phyloP scores from a whole-genome alignment of 2,329 filamentous ascomycete species.

The Fusarium camptoceras region DNA sequence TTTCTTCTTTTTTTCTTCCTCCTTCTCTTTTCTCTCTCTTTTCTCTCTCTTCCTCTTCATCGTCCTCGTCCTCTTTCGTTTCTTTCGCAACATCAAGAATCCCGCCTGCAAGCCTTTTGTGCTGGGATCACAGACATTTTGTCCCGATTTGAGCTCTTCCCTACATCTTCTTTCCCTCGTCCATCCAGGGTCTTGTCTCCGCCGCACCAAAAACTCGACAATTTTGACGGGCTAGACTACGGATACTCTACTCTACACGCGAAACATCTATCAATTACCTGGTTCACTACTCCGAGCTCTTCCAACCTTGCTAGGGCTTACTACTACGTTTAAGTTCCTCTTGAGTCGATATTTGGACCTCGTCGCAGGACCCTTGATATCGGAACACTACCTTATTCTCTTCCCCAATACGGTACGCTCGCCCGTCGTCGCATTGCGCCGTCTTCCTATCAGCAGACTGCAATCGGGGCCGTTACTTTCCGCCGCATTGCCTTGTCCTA shows the following conservation, averaged over 20 bases:
- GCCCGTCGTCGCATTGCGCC: slow-evolving; percentile 41
- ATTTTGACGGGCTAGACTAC: slow-evolving; percentile 6
- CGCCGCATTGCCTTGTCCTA: slow-evolving; percentile 20
- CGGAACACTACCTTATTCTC: slow-evolving; percentile 14
- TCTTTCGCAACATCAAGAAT: slow-evolving; percentile 19
- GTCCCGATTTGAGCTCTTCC: slow-evolving; percentile 8
- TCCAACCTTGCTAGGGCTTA: slow-evolving; percentile 21
- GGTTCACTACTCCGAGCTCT: neutral
- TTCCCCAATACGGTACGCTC: slow-evolving; percentile 40
- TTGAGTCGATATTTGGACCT: slow-evolving; percentile 16
- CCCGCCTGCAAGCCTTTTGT: slow-evolving; percentile 18
- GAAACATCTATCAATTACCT: neutral
- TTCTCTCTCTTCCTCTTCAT: neutral
- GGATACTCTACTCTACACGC: neutral
- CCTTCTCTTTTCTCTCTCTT: neutral
- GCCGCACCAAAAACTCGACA: slow-evolving; percentile 9
- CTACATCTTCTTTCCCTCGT: neutral
- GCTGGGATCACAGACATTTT: slow-evolving; percentile 19
- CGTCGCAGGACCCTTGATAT: slow-evolving; percentile 22
- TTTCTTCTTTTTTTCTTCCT: neutral
- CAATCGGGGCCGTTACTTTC: slow-evolving; percentile 31
- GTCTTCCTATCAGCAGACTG: slow-evolving; percentile 13
- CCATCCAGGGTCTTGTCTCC: slow-evolving; percentile 2
- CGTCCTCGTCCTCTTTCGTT: neutral
- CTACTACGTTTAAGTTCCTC: slow-evolving; percentile 1